Evolutionary conservation across 106 monocot genomes (phyloP), one percentile per base, ranked within the genome.

Genomic region (Dioscorea alata): DNA sequence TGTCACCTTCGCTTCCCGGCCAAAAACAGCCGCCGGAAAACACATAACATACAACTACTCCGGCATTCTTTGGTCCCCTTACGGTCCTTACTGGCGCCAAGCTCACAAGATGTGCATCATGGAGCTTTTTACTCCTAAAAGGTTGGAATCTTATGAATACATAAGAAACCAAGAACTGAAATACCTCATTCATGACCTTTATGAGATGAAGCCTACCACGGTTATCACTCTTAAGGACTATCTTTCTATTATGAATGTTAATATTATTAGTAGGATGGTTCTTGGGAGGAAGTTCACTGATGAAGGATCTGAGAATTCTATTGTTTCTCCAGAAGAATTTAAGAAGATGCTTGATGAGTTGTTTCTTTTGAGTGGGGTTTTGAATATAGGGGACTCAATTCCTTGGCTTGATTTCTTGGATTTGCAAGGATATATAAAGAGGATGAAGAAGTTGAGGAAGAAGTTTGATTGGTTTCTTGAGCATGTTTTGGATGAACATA

Each of bases 261-360:
- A 81, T 66, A 71, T 86, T 32, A 92, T 92, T 8, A 66, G 83
- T 34, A 71, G 88, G 60, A 92, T 92, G 92, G 88, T 85, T 8
- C 61, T 92, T 8, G 92, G 92, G n/a, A 85, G 69, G 78, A 82
- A 73, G 56, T 92, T 83, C 68, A 21, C 73, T 16, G 81, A 76
- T 60, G 69, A 58, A 0, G 42, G 10, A 17, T n/a, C 62, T 48
- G 61, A 66, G 42, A 59, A 20, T 14, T 54, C 50, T 58, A 51
- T 66, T 12, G 68, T 85, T 65, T 64, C 84, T 16, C 79, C 84
- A 14, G 79, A 81, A 49, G 93, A 93, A 75, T 93, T 93, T 75
- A 89, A 86, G 77, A 59, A 7, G 82, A 93, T 89, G 89, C 62
- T 93, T 1, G 86, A 93, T 64, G 93, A 93, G 81, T 59, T 89